Percentiles rank a stretch among this genome's conserved stretches.
phyloP scores from a whole-genome alignment of 1,284 basidiomycete genomes.

The Ustilago cynodontis region DNA sequence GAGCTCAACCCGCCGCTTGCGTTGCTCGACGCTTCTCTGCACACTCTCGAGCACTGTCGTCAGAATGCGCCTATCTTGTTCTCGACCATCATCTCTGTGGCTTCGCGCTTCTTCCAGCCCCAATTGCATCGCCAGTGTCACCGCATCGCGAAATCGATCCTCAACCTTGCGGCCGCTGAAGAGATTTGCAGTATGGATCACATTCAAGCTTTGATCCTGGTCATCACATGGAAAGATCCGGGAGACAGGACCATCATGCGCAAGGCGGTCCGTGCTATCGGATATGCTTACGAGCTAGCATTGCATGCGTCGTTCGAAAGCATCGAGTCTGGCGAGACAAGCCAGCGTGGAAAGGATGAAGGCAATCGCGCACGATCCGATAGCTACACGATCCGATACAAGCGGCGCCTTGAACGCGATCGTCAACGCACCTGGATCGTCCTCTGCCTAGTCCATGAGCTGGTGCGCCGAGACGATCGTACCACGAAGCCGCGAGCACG shows the following conservation, averaged over 20 bases:
- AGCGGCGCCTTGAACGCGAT: slow-evolving; percentile 36
- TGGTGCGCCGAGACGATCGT: slow-evolving; percentile 39
- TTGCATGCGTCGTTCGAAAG: slow-evolving; percentile 49
- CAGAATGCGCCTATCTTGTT: slow-evolving; percentile 81
- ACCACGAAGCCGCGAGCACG: slow-evolving; percentile 26
- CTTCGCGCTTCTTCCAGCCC: slow-evolving; percentile 84
- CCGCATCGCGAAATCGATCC: slow-evolving; percentile 76
- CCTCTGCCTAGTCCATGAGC: slow-evolving; percentile 46
- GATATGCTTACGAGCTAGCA: slow-evolving; percentile 70
- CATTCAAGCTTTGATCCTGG: slow-evolving; percentile 83
- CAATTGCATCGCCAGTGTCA: slow-evolving; percentile 78
- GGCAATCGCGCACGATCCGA: slow-evolving; percentile 19
- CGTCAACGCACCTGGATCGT: slow-evolving; percentile 54
- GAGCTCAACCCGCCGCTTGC: slow-evolving; percentile 63
- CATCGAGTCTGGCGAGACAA: not conserved
- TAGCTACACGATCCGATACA: slow-evolving; percentile 15
- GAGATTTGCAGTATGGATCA: slow-evolving; percentile 82
- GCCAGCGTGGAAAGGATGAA: not conserved
- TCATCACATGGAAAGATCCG: slow-evolving; percentile 83
- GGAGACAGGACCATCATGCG: slow-evolving; percentile 69
- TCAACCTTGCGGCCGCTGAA: slow-evolving; percentile 81
- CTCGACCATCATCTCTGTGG: slow-evolving; percentile 83
- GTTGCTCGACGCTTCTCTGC: slow-evolving; percentile 69
- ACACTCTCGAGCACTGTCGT: slow-evolving; percentile 76
- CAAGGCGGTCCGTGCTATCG: slow-evolving; percentile 63